phyloP scores from a whole-genome alignment of 768 basidiomycete species.

The Podaxis rugospora region DNA sequence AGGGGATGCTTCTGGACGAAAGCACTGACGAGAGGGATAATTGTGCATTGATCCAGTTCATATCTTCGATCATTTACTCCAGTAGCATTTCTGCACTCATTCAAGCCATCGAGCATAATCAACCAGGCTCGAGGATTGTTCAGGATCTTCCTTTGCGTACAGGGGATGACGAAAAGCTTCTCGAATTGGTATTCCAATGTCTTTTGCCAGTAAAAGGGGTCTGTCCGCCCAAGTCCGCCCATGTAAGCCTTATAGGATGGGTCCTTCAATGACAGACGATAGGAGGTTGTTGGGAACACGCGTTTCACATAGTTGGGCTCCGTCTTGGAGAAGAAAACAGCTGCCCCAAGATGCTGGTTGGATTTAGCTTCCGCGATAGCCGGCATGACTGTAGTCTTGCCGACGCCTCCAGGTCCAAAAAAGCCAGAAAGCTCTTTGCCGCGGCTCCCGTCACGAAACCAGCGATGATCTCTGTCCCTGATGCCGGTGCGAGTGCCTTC shows the following conservation, averaged over 20 bases:
- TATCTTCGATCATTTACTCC: not conserved
- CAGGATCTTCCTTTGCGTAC: not conserved
- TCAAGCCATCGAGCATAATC: constrained; percentile 22
- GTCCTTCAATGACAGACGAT: constrained; percentile 15
- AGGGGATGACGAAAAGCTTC: constrained; percentile 12
- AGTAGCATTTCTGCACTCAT: constrained; percentile 17
- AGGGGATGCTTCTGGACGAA: not conserved
- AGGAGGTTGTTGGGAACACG: constrained; percentile 19
- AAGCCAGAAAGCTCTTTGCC: too few relatives aligned
- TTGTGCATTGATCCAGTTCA: constrained; percentile 10
- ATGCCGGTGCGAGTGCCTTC: too few relatives aligned
- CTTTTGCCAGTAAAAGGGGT: constrained; percentile 8
- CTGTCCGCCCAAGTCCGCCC: not conserved
- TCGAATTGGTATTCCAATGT: constrained; percentile 11
- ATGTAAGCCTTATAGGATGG: constrained; percentile 5
- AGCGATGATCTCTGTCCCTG: too few relatives aligned
- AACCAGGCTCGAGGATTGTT: not conserved
- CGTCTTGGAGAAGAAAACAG: not conserved
- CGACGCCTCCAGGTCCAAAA: too few relatives aligned
- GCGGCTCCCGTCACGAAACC: too few relatives aligned
- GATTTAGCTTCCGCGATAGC: not conserved
- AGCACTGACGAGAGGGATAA: constrained; percentile 13
- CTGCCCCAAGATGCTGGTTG: not conserved
- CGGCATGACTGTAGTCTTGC: not conserved
- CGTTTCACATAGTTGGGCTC: not conserved